phyloP scores from a whole-genome alignment of 371 early-diverging fungal genomes.

The Haplosporangium sp. region DNA sequence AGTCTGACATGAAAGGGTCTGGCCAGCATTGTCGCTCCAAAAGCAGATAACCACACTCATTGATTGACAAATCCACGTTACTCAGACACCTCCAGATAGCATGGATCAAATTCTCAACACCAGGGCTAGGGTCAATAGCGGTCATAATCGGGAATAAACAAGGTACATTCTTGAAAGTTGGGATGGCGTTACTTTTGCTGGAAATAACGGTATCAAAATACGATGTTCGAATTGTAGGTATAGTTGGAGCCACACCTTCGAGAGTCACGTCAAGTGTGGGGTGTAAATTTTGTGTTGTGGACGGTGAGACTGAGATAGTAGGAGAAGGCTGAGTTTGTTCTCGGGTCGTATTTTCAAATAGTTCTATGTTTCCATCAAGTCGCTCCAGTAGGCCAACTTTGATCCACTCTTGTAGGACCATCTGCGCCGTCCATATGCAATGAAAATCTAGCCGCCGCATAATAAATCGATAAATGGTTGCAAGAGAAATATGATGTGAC shows the following conservation, averaged over 20 bases:
- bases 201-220: conserved; percentile 19
- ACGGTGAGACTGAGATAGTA: neutral
- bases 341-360: conserved; percentile 50
- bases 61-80: conserved; percentile 65
- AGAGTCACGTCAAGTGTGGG: neutral
- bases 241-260: neutral
- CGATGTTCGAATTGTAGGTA: conserved; percentile 19
- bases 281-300: neutral
- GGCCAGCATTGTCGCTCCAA: conserved; percentile 70
- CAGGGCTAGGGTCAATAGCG: conserved; percentile 62
- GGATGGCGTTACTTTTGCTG: neutral
- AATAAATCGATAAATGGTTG: conserved; percentile 37
- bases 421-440: conserved; percentile 34
- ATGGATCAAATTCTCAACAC: conserved; percentile 64
- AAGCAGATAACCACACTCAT: conserved; percentile 67
- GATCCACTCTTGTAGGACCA: conserved; percentile 67
- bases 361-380: conserved; percentile 60
- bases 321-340: conserved; percentile 4
- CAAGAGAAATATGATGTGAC: conserved; percentile 21
- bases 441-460: conserved; percentile 35
- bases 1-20: conserved; percentile 66
- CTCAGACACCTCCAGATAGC: conserved; percentile 65
- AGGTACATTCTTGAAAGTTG: conserved; percentile 36
- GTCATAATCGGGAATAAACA: conserved; percentile 67
- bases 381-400: conserved; percentile 69